A percentile compares a stretch with the other conserved stretches of the same genome.
Conservation (phyloP, 345 rosid genomes). For the Lepidium didymum region DNA sequence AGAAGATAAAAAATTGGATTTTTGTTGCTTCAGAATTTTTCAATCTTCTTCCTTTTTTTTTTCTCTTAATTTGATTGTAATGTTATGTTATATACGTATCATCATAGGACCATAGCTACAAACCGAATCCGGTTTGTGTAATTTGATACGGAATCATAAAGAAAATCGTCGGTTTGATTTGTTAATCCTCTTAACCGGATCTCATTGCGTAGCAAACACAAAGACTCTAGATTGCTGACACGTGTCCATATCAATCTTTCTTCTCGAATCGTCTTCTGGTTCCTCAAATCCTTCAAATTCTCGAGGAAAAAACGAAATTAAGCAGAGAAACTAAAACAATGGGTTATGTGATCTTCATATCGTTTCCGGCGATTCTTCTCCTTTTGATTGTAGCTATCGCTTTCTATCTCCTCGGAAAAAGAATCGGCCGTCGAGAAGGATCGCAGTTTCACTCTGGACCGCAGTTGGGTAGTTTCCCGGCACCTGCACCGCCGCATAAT, state of each 20-base stretch:
- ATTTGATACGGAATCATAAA: constrained; percentile 7
- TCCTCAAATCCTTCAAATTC: neutral
- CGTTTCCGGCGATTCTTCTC: constrained; percentile 29
- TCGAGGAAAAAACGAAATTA: neutral
- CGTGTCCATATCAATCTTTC: neutral
- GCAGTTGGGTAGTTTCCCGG: neutral
- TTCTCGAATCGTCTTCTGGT: constrained; percentile 6
- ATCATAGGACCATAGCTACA: constrained; percentile 25
- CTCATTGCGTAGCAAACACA: neutral
- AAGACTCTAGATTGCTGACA: neutral
- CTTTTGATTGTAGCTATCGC: constrained; percentile 24
- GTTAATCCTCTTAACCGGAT: neutral
- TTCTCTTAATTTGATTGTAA: constrained; percentile 21
- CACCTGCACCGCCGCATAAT: constrained; percentile 20
- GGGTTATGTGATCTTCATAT: constrained; percentile 25
- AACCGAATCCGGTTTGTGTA: constrained; percentile 27
- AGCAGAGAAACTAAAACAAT: neutral
- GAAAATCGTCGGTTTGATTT: constrained; percentile 1
- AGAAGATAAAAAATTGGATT: neutral
- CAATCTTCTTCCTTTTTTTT: neutral
- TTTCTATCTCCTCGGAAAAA: constrained; percentile 21
- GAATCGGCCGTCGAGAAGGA: constrained; percentile 24
- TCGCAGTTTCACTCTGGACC: constrained; percentile 1
- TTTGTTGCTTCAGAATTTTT: constrained; percentile 29
- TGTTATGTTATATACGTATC: constrained; percentile 25